Percentiles rank a stretch among this genome's conserved stretches.
phyloP scores from a whole-genome alignment of 1,284 basidiomycete genomes.

The Exobasidium rhododendri region DNA sequence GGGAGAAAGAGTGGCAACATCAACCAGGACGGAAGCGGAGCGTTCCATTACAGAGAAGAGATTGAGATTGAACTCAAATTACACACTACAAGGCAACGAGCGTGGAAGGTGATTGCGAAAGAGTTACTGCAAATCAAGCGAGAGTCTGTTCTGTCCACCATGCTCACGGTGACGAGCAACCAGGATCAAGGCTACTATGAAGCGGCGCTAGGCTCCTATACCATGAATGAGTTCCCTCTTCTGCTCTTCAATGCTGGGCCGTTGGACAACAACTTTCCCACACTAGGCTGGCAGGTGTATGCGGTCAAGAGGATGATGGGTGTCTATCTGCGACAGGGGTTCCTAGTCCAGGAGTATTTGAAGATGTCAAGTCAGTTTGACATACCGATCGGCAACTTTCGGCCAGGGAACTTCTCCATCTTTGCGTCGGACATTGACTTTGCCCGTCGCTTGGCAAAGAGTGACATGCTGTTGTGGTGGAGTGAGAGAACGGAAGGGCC shows the following conservation, averaged over 20 bases:
- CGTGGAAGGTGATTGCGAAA: slow-evolving; percentile 81
- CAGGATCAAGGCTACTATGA: slow-evolving; percentile 86
- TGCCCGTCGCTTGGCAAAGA: slow-evolving; percentile 75
- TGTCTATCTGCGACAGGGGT: slow-evolving; percentile 74
- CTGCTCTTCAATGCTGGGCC: slow-evolving; percentile 77
- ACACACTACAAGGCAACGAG: slow-evolving; percentile 73
- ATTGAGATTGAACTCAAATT: slow-evolving; percentile 71
- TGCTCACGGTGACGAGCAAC: slow-evolving; percentile 78
- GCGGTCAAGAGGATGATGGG: slow-evolving; percentile 68
- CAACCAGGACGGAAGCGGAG: slow-evolving; percentile 23
- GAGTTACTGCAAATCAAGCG: slow-evolving; percentile 68
- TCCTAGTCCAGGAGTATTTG: slow-evolving; percentile 77
- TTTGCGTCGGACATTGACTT: slow-evolving; percentile 87
- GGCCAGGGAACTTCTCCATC: slow-evolving; percentile 75
- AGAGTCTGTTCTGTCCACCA: slow-evolving; percentile 67
- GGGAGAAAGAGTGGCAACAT: slow-evolving; percentile 41
- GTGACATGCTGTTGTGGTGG: slow-evolving; percentile 97
- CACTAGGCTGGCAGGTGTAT: slow-evolving; percentile 61
- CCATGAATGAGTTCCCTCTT: slow-evolving; percentile 72
- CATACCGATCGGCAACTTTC: slow-evolving; percentile 79
- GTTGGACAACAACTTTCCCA: slow-evolving; percentile 63
- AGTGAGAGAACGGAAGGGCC: slow-evolving; percentile 67
- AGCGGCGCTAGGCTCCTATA: slow-evolving; percentile 66
- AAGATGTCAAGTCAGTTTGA: slow-evolving; percentile 86
- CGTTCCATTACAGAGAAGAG: slow-evolving; percentile 68